These are phyloP conservation scores for Camellia granthamiana DNA, from an alignment of 148 eudicot genomes.

Conservation along the genomic window DNA sequence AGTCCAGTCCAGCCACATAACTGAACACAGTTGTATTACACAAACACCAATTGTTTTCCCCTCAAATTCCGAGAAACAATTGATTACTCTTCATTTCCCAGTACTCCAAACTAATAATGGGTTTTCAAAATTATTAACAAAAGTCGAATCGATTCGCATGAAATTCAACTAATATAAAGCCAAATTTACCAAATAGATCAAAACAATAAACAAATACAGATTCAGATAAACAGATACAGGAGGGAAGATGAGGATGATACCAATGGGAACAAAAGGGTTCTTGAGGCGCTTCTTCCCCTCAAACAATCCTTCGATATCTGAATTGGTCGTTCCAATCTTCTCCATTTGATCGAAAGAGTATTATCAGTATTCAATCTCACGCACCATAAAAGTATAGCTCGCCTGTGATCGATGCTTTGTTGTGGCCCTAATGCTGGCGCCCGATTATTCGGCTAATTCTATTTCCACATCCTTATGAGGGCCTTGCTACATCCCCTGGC, in stretches of 20 bases:
- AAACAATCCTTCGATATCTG: constrained; percentile 43
- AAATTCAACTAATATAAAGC: not conserved
- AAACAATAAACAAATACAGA: not conserved
- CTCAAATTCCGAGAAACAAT: not conserved
- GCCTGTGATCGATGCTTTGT: not conserved
- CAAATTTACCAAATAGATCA: not conserved
- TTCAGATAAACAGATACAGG: not conserved
- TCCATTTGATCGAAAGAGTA: not conserved
- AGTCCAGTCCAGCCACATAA: not conserved
- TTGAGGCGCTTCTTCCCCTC: constrained; percentile 53
- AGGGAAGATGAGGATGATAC: constrained; percentile 25
- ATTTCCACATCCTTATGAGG: no score
- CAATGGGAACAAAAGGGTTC: constrained; percentile 79
- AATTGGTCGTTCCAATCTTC: constrained; percentile 33
- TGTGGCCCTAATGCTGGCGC: constrained; percentile 5
- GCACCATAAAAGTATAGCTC: not conserved
- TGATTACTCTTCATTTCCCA: not conserved
- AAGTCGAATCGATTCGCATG: not conserved
- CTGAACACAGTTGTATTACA: not conserved
- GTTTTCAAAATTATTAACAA: not conserved
- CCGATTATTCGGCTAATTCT: no score
- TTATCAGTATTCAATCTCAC: no score
- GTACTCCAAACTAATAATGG: not conserved
- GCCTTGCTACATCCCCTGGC: no score
- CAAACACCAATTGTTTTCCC: not conserved